A percentile compares a stretch with the other conserved stretches of the same genome.
Conservation (phyloP, 768 basidiomycete species). For the Lentinus brumalis region DNA sequence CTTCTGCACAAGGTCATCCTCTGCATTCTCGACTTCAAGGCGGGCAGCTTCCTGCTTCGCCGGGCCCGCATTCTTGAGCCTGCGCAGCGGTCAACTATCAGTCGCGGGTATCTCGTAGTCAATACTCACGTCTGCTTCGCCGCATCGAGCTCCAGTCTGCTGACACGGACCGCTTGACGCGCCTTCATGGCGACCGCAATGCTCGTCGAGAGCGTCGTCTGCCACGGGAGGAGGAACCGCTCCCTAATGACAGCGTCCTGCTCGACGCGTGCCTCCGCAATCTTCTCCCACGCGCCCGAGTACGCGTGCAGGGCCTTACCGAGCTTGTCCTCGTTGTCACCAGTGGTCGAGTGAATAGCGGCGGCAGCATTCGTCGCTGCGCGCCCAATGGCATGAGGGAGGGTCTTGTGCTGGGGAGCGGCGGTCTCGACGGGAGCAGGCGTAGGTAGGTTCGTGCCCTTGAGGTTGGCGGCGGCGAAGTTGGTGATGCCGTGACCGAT, state of each 20-base stretch:
- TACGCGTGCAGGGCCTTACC: slow-evolving; percentile 79
- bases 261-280: slow-evolving; percentile 72
- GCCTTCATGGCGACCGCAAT: slow-evolving; percentile 94
- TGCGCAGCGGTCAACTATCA: slow-evolving; percentile 31
- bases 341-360: slow-evolving; percentile 45
- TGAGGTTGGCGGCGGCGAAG: slow-evolving; percentile 86
- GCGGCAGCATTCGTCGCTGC: slow-evolving; percentile 67
- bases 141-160: slow-evolving; percentile 86
- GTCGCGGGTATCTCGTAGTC: neutral
- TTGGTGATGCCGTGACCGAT: slow-evolving; percentile 77
- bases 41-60: slow-evolving; percentile 88
- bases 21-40: slow-evolving; percentile 89
- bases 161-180: slow-evolving; percentile 75
- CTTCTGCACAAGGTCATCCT: slow-evolving; percentile 96
- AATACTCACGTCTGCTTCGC: slow-evolving; percentile 79
- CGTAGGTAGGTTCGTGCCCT: slow-evolving; percentile 83
- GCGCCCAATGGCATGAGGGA: slow-evolving; percentile 91
- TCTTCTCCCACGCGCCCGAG: slow-evolving; percentile 82
- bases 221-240: slow-evolving; percentile 82
- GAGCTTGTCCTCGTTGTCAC: slow-evolving; percentile 62
- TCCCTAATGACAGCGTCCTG: slow-evolving; percentile 75
- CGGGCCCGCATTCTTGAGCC: slow-evolving; percentile 76
- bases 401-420: slow-evolving; percentile 84
- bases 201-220: slow-evolving; percentile 79
- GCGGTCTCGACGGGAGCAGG: slow-evolving; percentile 63